phyloP scores from a whole-genome alignment of 805 yeast species.

The Candida coleopterorum region DNA sequence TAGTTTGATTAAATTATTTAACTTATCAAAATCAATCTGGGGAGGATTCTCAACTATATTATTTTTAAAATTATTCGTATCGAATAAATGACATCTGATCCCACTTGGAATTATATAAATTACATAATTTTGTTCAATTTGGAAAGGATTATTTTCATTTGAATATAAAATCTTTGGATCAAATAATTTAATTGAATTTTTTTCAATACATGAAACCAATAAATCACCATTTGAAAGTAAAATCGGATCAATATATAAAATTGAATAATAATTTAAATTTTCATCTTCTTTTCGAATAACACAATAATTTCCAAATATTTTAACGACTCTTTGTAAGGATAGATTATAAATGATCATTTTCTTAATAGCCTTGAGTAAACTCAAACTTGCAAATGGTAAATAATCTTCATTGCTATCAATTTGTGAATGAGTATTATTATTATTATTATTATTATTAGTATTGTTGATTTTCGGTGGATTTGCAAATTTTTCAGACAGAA shows the following conservation, averaged over 20 bases:
- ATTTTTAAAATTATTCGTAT: conserved; percentile 16
- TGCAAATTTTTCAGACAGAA: conserved; percentile 22
- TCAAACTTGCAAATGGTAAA: conserved; percentile 29
- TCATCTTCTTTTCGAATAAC: conserved; percentile 13
- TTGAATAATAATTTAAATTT: conserved; percentile 9
- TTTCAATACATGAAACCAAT: conserved; percentile 25
- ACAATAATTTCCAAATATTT: conserved; percentile 37
- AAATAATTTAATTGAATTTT: conserved; percentile 22
- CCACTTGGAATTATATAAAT: conserved; percentile 40
- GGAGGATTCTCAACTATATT: conserved; percentile 18
- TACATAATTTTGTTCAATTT: conserved; percentile 20
- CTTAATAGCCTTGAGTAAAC: conserved; percentile 37
- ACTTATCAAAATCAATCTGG: conserved; percentile 13
- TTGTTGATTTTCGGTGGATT: conserved; percentile 23
- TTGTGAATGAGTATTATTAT: too few species aligned
- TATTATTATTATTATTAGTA: conserved; percentile 7
- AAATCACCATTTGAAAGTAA: conserved; percentile 36
- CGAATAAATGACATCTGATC: conserved; percentile 38
- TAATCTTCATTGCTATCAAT: conserved; percentile 25
- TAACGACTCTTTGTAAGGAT: conserved; percentile 20
- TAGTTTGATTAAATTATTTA: conserved; percentile 28
- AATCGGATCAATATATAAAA: conserved; percentile 34
- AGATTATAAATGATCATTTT: conserved; percentile 31
- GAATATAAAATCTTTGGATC: conserved; percentile 17
- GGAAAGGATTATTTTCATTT: conserved; percentile 1